phyloP scores from a whole-genome alignment of 257 asterid genomes.

The Rubia yunnanensis region DNA sequence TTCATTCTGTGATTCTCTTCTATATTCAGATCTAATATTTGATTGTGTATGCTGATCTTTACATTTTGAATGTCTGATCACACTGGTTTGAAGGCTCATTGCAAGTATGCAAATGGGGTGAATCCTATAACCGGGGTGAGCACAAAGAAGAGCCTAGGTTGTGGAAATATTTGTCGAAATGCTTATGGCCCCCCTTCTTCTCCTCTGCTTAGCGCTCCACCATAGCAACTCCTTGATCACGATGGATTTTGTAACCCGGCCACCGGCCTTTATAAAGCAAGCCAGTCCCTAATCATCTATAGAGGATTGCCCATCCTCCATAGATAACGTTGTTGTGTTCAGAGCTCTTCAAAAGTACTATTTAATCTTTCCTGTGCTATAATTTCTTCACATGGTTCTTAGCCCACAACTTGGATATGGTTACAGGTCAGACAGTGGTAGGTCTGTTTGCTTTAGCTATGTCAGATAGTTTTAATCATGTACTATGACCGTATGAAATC shows the following conservation, averaged over 20 bases:
- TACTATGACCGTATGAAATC: no score
- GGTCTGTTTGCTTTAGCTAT: no score
- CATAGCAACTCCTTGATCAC: conserved; percentile 70
- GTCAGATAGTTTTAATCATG: no score
- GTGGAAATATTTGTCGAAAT: conserved; percentile 81
- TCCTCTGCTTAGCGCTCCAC: conserved; percentile 88
- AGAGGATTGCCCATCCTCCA: background rate
- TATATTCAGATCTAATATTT: background rate
- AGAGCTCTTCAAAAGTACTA: no score
- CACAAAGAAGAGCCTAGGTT: conserved; percentile 87
- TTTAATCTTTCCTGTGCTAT: no score
- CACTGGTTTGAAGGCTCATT: conserved; percentile 51
- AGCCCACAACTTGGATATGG: no score
- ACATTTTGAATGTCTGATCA: background rate
- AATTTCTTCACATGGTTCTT: no score
- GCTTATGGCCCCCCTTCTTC: conserved; percentile 96
- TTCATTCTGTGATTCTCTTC: background rate
- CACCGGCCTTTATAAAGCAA: conserved; percentile 78
- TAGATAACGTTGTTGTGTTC: no score
- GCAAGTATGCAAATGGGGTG: conserved; percentile 89
- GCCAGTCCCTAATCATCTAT: conserved; percentile 12
- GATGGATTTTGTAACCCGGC: conserved; percentile 81
- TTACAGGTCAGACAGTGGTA: no score
- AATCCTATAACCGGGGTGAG: conserved; percentile 82
- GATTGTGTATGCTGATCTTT: background rate